A percentile compares a stretch with the other conserved stretches of the same genome.
These are phyloP conservation scores for Pholiota molesta DNA, from an alignment of 768 basidiomycete species.

Conservation along the genomic window DNA sequence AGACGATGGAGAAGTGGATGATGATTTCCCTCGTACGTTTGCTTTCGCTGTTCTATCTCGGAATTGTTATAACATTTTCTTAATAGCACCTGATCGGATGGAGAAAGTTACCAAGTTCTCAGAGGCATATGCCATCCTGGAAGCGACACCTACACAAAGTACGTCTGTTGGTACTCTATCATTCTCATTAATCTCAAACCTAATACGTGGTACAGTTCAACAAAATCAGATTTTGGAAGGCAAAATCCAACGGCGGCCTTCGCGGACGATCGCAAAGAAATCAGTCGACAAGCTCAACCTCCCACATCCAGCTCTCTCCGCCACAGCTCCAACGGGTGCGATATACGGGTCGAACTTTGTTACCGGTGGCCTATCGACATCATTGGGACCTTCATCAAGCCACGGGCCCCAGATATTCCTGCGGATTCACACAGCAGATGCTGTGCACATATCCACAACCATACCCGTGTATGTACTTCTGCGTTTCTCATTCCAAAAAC, in stretches of 20 bases:
- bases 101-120: constrained; percentile 88
- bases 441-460: constrained; percentile 85
- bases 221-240: constrained; percentile 83
- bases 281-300: constrained; percentile 53
- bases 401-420: constrained; percentile 86
- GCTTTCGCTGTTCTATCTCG: not conserved
- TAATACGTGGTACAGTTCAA: constrained; percentile 36
- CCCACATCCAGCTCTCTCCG: constrained; percentile 40
- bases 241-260: constrained; percentile 83
- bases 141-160: constrained; percentile 76
- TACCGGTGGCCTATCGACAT: constrained; percentile 57
- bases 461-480: constrained; percentile 77
- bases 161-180: constrained; percentile 20
- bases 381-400: constrained; percentile 67
- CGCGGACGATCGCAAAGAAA: constrained; percentile 66
- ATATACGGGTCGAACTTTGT: constrained; percentile 46
- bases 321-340: constrained; percentile 47
- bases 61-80: constrained; percentile 11
- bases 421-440: constrained; percentile 78
- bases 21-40: constrained; percentile 92
- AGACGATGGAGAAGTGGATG: constrained; percentile 97
- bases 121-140: constrained; percentile 86
- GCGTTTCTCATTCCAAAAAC: not conserved
- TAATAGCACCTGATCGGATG: constrained; percentile 83
- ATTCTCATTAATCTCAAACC: not conserved